Conservation (phyloP, 129 eudicot genomes). For the Helichrysum umbraculigerum region DNA sequence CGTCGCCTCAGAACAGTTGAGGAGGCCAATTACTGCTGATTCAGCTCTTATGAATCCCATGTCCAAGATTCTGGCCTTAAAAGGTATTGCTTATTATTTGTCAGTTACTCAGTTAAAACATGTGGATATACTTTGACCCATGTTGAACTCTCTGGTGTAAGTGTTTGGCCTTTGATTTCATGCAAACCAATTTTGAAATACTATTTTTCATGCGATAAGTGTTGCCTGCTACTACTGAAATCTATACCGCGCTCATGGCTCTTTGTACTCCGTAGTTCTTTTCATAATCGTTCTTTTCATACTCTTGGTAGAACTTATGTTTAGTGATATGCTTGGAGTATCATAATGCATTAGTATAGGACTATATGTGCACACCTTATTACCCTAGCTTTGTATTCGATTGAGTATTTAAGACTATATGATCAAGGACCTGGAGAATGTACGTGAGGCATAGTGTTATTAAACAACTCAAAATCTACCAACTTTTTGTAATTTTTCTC, state of each 20-base stretch:
- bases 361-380: neutral
- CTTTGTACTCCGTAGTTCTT: slow-evolving; percentile 3
- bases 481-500: neutral
- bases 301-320: slow-evolving; percentile 3
- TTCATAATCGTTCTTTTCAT: slow-evolving; percentile 8
- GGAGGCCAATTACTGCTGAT: slow-evolving; percentile 93
- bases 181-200: too few species aligned
- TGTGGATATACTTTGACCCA: too few species aligned
- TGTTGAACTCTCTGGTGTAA: too few species aligned
- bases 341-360: neutral
- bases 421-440: neutral
- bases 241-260: neutral
- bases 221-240: slow-evolving; percentile 20
- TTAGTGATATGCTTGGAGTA: slow-evolving; percentile 4
- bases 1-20: slow-evolving; percentile 86
- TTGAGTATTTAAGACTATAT: slow-evolving; percentile 2
- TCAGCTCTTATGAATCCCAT: slow-evolving; percentile 95
- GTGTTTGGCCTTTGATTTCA: too few species aligned
- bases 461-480: neutral
- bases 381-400: neutral
- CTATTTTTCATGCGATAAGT: too few species aligned
- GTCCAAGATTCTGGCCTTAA: slow-evolving; percentile 71
- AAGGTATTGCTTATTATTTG: slow-evolving; percentile 38
- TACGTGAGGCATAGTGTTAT: slow-evolving; percentile 15
- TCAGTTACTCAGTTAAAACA: too few species aligned